Evolutionary conservation across 1,284 basidiomycete genomes (phyloP), one percentile per base, ranked within the genome.

Genomic region (Cryptococcus hybrid): DNA sequence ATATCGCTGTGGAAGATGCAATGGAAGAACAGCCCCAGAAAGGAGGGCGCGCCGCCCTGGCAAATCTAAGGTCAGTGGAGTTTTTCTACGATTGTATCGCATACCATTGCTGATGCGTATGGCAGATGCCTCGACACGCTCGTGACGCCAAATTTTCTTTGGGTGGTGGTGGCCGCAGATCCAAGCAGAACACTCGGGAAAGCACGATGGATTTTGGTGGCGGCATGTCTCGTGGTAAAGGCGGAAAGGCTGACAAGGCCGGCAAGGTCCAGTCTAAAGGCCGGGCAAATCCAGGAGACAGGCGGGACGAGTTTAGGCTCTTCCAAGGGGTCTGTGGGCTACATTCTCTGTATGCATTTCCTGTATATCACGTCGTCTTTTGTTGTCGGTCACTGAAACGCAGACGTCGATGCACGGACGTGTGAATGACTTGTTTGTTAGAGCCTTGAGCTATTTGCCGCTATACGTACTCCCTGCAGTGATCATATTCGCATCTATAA

Each of bases 1-100:
- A 92, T 64, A 83, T 93, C 57, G 88, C 87, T 0, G 85, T 93
- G 51, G 90, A 93, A 72, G 87, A 92, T 64, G 90, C 89, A 11
- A 85, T 92, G 60, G 80, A 88, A 18, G 87, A 88, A 62, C 82
- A 84, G n/a, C 75, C 45, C 9, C 48, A 73, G 43, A n/a, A 78
- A 72, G 24, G 58, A 40, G 58, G 66, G 59, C 57, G 64, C 57
- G 71, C 59, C n/a, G 66, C 63, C 12, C 74, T 7, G 74, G 65
- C 45, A 68, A 76, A 62, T 13, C 63, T 78, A 77, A 73, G 65
- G 73, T 74, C 58, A 62, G 71, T 18, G 18, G 18, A 42, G 40
- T 42, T 11, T n/a, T 11, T 42, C 40, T 11, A 1, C n/a, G 40
- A 42, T 2, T 42, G 11, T 42, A 11, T 42, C 40, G 9, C 40